Conservation (phyloP, 2,329 filamentous ascomycete species). For the Aureobasidium vineae region DNA sequence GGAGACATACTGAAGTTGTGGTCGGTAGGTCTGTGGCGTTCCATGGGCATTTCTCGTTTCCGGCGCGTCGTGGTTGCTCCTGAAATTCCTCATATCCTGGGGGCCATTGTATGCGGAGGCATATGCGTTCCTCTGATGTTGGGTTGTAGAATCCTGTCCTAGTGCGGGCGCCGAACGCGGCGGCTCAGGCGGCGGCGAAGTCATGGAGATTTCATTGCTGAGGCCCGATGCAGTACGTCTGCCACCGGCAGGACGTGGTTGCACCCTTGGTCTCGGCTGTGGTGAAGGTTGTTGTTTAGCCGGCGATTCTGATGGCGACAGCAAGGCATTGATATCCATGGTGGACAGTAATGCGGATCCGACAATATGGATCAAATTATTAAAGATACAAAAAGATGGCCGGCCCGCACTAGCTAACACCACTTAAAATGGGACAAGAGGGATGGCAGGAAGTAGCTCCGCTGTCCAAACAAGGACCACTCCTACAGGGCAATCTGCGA, state of each 20-base stretch:
- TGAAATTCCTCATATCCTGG: conserved; percentile 24
- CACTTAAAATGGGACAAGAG: conserved; percentile 4
- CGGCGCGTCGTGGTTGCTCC: conserved; percentile 13
- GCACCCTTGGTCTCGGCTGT: conserved; percentile 30
- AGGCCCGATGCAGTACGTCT: conserved; percentile 44
- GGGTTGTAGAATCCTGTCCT: conserved; percentile 19
- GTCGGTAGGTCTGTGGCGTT: conserved; percentile 25
- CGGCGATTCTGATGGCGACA: conserved; percentile 50
- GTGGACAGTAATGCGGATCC: background rate
- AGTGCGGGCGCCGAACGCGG: conserved; percentile 24
- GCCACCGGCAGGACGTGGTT: conserved; percentile 31
- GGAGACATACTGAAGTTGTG: conserved; percentile 30
- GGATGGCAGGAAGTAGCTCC: conserved; percentile 1
- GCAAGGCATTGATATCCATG: conserved; percentile 53
- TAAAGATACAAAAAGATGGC: background rate
- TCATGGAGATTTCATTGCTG: conserved; percentile 42
- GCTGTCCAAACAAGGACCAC: background rate
- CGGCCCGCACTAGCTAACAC: background rate
- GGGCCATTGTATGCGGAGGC: conserved; percentile 10
- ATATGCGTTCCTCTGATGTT: conserved; percentile 28
- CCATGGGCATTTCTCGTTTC: conserved; percentile 26
- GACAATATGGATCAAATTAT: conserved; percentile 2
- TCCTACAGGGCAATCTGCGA: conserved; percentile 1
- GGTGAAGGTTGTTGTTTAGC: conserved; percentile 41
- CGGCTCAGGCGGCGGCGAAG: conserved; percentile 27